These are phyloP conservation scores for Lophiostoma macrostomum DNA, from an alignment of 495 filamentous ascomycete species.

Conservation along the genomic window DNA sequence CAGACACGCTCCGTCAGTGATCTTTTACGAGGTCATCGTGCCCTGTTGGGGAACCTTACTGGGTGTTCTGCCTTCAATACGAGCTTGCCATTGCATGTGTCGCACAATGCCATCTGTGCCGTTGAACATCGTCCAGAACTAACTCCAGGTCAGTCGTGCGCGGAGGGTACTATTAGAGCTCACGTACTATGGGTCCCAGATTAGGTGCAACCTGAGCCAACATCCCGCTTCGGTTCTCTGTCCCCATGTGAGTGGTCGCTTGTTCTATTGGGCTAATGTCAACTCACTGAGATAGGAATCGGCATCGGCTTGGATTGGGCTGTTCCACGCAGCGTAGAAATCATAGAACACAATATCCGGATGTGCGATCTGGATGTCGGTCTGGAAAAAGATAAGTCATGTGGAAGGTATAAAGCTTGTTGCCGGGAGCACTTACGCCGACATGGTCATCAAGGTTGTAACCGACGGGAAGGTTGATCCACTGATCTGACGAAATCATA, in stretches of 20 bases:
- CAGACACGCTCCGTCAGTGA: conserved; percentile 13
- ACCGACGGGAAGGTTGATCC: conserved; percentile 74
- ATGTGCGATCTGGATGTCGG: conserved; percentile 62
- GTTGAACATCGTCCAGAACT: conserved; percentile 55
- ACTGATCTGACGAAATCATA: conserved; percentile 56
- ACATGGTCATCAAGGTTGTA: conserved; percentile 68
- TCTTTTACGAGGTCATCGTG: neutral
- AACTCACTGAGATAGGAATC: conserved; percentile 42
- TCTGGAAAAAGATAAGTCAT: conserved; percentile 48
- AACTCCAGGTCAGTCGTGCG: neutral
- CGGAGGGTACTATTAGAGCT: no score
- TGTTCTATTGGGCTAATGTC: no score
- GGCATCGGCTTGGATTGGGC: conserved; percentile 47
- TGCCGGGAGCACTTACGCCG: conserved; percentile 6
- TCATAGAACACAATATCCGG: conserved; percentile 59
- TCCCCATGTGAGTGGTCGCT: neutral
- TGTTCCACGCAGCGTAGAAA: conserved; percentile 58
- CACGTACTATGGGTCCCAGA: conserved; percentile 54
- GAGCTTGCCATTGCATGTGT: conserved; percentile 63
- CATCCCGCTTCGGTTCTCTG: conserved; percentile 54
- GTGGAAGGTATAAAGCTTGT: neutral
- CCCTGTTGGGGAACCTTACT: conserved; percentile 5
- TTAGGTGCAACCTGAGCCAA: conserved; percentile 67
- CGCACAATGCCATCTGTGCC: conserved; percentile 61
- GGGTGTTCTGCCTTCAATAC: conserved; percentile 50